phyloP scores from a whole-genome alignment of 306 rosid genomes.

The Geum urbanum region DNA sequence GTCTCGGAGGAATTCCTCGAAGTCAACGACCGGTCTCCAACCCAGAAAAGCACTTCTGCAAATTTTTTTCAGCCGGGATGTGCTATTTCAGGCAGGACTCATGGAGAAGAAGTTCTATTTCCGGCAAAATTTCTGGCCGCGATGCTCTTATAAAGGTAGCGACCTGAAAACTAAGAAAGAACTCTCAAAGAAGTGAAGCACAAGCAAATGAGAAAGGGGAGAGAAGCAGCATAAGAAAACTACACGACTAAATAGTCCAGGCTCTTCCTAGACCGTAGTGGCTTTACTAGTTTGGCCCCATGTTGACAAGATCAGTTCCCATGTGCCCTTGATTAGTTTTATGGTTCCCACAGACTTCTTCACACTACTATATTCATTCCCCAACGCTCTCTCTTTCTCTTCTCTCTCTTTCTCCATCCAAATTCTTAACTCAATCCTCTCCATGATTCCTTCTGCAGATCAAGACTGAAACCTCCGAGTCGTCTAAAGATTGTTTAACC shows the following conservation, averaged over 20 bases:
- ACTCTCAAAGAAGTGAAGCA: conserved; percentile 6
- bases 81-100: too few species aligned
- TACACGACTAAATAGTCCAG: not conserved
- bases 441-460: conserved; percentile 53
- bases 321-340: conserved; percentile 61
- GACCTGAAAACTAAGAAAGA: not conserved
- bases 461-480: conserved; percentile 27
- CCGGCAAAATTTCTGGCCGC: too few species aligned
- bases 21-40: too few species aligned
- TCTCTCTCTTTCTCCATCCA: conserved; percentile 14
- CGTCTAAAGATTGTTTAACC: conserved; percentile 31
- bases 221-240: not conserved
- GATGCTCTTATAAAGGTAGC: not conserved
- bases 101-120: too few species aligned
- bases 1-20: too few species aligned
- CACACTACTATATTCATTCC: conserved; percentile 17
- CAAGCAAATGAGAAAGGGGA: not conserved
- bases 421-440: conserved; percentile 30
- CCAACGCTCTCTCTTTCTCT: conserved; percentile 14
- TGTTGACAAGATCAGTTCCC: conserved; percentile 59
- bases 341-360: conserved; percentile 42
- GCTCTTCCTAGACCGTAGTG: conserved; percentile 26
- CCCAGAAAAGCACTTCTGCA: too few species aligned
- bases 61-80: too few species aligned
- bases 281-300: conserved; percentile 29